A percentile compares a stretch with the other conserved stretches of the same genome.
Evolutionary conservation across 2,329 filamentous ascomycete genomes (phyloP).

Genomic region (Claviceps sorghi): DNA sequence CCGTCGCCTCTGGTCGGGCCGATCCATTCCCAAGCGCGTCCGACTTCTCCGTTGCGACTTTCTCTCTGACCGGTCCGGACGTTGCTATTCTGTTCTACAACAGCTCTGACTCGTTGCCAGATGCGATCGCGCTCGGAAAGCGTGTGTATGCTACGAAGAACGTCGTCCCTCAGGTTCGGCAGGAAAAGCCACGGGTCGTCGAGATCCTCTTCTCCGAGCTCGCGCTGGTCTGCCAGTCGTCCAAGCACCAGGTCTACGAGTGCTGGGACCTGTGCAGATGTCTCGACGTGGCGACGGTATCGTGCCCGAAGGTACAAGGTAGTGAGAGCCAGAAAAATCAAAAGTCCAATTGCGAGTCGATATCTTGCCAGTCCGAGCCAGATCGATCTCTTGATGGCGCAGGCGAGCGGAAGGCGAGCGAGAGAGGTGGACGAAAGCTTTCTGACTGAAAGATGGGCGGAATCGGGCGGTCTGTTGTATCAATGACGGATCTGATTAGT

Average conservation of each 20-base stretch:
- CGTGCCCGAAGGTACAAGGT: constrained; percentile 49
- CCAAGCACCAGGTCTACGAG: constrained; percentile 77
- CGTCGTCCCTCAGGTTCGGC: constrained; percentile 80
- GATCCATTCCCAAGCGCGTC: constrained; percentile 57
- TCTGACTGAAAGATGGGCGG: constrained; percentile 45
- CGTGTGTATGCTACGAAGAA: constrained; percentile 68
- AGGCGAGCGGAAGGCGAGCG: constrained; percentile 78
- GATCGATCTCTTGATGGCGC: constrained; percentile 64
- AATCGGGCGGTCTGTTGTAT: constrained; percentile 57
- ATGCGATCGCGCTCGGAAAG: constrained; percentile 62
- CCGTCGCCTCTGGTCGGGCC: constrained; percentile 36
- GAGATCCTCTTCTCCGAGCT: constrained; percentile 52
- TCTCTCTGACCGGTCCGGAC: constrained; percentile 62
- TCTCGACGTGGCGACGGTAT: constrained; percentile 47
- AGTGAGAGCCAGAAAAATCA: constrained; percentile 35
- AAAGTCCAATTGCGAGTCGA: constrained; percentile 67
- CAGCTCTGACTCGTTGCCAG: constrained; percentile 67
- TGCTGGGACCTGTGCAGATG: constrained; percentile 60
- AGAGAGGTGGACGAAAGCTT: constrained; percentile 74
- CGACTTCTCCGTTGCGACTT: constrained; percentile 49
- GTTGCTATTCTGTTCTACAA: constrained; percentile 91
- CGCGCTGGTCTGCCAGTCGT: constrained; percentile 69
- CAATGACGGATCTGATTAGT: constrained; percentile 78
- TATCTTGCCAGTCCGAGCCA: constrained; percentile 70
- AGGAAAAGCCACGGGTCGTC: constrained; percentile 73